A percentile compares a stretch with the other conserved stretches of the same genome.
These are phyloP conservation scores for Fusarium solani-melongenae DNA, from an alignment of 2,329 filamentous ascomycete species.

Conservation along the genomic window DNA sequence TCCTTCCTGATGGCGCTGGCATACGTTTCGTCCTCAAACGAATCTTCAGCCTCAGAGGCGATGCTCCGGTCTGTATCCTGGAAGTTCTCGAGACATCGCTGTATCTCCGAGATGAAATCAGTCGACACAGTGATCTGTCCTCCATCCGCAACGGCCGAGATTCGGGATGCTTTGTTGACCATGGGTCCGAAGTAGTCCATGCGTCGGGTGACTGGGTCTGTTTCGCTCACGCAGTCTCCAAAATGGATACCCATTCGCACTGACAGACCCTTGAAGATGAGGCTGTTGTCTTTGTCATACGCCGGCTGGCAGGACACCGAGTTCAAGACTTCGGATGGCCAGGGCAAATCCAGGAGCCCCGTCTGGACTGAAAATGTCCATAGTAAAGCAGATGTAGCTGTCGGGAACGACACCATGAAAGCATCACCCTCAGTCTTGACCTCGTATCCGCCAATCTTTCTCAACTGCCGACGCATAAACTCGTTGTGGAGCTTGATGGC, in stretches of 20 bases:
- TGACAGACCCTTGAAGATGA: constrained; percentile 94
- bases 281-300: constrained; percentile 82
- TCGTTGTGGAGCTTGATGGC: constrained; percentile 98
- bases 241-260: constrained; percentile 98
- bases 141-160: constrained; percentile 93
- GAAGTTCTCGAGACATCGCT: constrained; percentile 88
- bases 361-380: constrained; percentile 98
- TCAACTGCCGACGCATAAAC: constrained; percentile 91
- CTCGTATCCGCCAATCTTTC: constrained; percentile 95
- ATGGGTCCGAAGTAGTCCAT: constrained; percentile 99
- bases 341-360: constrained; percentile 86
- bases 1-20: constrained; percentile 87
- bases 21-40: constrained; percentile 78
- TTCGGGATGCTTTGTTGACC: constrained; percentile 96
- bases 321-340: constrained; percentile 92
- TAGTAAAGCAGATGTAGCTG: constrained; percentile 90
- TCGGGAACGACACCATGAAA: constrained; percentile 99
- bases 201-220: constrained; percentile 93
- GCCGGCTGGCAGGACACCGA: constrained; percentile 87
- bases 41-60: constrained; percentile 74
- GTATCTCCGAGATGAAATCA: constrained; percentile 96
- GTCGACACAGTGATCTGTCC: constrained; percentile 97
- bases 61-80: constrained; percentile 82
- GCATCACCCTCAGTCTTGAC: constrained; percentile 99
- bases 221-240: constrained; percentile 93